Evolutionary conservation across 495 filamentous ascomycete genomes (phyloP).

Genomic region (Physcia stellaris): DNA sequence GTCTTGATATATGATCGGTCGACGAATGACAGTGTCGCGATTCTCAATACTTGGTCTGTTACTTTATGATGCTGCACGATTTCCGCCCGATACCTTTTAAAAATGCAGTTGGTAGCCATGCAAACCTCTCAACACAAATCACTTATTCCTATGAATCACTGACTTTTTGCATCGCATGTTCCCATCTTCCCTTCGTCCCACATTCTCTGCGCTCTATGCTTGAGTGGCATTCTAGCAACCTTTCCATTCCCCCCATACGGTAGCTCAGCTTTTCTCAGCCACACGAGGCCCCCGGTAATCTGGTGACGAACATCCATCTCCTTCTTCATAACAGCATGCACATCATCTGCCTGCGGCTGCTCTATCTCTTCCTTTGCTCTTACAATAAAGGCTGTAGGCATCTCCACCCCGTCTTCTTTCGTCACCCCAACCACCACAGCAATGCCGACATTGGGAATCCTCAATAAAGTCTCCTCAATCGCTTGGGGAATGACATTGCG

Average conservation of each 20-base stretch:
- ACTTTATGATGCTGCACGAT: too few species aligned
- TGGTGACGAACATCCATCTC: not conserved
- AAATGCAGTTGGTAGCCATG: too few species aligned
- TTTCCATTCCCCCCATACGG: not conserved
- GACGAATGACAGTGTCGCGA: too few species aligned
- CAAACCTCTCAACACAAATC: too few species aligned
- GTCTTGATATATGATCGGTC: too few species aligned
- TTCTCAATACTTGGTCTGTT: too few species aligned
- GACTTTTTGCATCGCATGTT: too few species aligned
- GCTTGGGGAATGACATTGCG: not conserved
- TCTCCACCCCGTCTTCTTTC: conserved; percentile 2
- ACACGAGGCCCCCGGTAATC: not conserved
- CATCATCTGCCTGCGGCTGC: not conserved
- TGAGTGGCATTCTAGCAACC: not conserved
- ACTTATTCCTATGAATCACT: too few species aligned
- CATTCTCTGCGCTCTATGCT: not conserved
- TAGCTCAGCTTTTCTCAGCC: not conserved
- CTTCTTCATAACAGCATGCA: not conserved
- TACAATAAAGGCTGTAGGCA: conserved; percentile 2
- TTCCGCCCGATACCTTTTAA: too few species aligned
- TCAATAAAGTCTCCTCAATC: not conserved
- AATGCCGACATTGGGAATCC: not conserved
- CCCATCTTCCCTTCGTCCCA: too few species aligned
- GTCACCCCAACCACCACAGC: not conserved
- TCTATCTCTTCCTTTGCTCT: not conserved